Evolutionary conservation across 75 land plant species (phyloP).

Genomic region (Isoetes taiwanensis): DNA sequence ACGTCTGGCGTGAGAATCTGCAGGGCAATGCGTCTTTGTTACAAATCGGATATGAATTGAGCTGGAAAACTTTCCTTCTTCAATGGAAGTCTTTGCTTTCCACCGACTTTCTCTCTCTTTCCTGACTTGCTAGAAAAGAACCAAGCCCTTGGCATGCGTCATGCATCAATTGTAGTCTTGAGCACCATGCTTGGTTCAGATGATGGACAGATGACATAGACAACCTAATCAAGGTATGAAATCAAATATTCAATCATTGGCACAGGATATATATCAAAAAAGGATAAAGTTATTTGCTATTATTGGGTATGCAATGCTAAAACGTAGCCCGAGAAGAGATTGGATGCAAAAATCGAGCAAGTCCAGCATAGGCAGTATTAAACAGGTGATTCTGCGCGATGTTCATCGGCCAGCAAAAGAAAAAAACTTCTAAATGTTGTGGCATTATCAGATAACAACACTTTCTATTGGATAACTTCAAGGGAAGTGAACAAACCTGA

Average conservation of each 20-base stretch:
- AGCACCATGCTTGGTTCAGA: constrained; percentile 57
- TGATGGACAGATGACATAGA: constrained; percentile 86
- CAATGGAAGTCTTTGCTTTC: constrained; percentile 28
- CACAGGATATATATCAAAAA: no score
- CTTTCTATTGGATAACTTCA: no score
- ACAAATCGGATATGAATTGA: constrained; percentile 49
- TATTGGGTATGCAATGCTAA: no score
- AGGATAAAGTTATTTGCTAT: no score
- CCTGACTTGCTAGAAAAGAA: constrained; percentile 29
- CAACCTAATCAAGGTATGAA: no score
- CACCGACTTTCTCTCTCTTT: constrained; percentile 40
- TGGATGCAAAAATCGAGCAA: constrained; percentile 15
- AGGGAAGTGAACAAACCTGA: no score
- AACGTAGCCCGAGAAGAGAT: neutral
- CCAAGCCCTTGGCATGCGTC: constrained; percentile 70
- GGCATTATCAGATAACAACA: no score
- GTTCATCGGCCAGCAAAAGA: no score
- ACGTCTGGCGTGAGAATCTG: constrained; percentile 79
- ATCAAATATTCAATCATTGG: no score
- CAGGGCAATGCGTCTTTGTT: constrained; percentile 56
- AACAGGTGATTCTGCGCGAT: no score
- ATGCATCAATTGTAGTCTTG: constrained; percentile 61
- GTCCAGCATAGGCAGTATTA: constrained; percentile 50
- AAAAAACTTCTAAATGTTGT: no score
- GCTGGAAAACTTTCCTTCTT: constrained; percentile 47